Percentiles rank a stretch among this genome's conserved stretches.
Conservation (phyloP, 1,284 basidiomycete genomes). For the Pisolithus thermaeus region DNA sequence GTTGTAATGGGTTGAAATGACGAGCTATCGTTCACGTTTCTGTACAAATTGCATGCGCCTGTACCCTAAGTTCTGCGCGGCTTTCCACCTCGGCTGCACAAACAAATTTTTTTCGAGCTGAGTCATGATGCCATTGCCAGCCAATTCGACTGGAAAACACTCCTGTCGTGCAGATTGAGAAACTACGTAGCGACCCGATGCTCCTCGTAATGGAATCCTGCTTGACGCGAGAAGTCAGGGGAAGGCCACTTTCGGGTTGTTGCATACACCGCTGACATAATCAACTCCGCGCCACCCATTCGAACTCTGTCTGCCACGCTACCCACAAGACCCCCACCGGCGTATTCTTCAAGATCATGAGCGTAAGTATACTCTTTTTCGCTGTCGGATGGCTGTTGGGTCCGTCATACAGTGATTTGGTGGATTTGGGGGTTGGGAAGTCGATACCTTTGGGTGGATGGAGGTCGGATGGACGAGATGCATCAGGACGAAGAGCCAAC, state of each 20-base stretch:
- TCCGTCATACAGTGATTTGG: neutral
- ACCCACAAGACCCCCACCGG: neutral
- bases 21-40: too few species aligned
- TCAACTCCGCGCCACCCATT: neutral
- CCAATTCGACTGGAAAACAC: too few species aligned
- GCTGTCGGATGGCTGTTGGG: neutral
- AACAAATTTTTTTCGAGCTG: too few species aligned
- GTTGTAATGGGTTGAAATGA: constrained; percentile 16
- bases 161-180: too few species aligned
- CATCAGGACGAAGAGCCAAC: neutral
- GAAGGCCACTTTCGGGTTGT: too few species aligned
- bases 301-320: neutral
- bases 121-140: too few species aligned
- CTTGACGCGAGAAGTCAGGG: too few species aligned
- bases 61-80: too few species aligned
- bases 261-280: neutral
- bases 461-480: neutral
- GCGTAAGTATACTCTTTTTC: neutral
- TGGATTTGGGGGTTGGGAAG: neutral
- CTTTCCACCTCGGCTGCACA: too few species aligned
- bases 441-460: neutral
- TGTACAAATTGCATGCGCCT: neutral
- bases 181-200: too few species aligned
- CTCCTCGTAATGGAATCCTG: too few species aligned
- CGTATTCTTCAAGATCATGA: constrained; percentile 1